These are phyloP conservation scores for Ceratobasidium sp. DNA, from an alignment of 1,284 basidiomycete species.

Conservation along the genomic window DNA sequence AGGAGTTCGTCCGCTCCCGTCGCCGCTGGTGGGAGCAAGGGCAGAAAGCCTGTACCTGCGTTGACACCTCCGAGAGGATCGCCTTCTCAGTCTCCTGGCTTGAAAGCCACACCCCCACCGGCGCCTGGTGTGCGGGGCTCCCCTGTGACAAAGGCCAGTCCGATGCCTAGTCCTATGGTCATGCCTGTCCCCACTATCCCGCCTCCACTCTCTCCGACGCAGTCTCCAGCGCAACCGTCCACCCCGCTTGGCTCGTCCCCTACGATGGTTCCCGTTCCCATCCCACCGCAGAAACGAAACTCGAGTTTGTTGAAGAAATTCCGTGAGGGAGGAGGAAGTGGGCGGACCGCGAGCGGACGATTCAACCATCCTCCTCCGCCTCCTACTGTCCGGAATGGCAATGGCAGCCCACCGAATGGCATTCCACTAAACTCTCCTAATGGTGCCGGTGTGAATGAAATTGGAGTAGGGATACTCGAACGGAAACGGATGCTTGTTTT, in stretches of 20 bases:
- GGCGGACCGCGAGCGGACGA: conserved; percentile 15
- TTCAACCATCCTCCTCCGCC: conserved; percentile 38
- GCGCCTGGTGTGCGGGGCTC: background rate
- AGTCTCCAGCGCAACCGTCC: background rate
- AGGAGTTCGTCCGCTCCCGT: conserved; percentile 6
- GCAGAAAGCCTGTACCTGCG: conserved; percentile 13
- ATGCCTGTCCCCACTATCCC: conserved; percentile 28
- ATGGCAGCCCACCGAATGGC: too few relatives aligned
- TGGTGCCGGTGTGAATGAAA: too few relatives aligned
- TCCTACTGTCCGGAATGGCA: background rate
- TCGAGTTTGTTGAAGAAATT: conserved; percentile 35
- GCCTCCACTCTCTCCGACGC: background rate
- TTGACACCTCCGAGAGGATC: too few relatives aligned
- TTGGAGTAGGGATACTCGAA: too few relatives aligned
- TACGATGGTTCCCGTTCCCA: conserved; percentile 13
- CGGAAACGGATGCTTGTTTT: background rate
- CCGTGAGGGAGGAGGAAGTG: background rate
- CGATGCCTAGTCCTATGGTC: too few relatives aligned
- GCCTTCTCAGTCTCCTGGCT: background rate
- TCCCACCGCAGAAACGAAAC: conserved; percentile 28
- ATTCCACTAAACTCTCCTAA: too few relatives aligned
- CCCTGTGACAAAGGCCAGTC: conserved; percentile 6
- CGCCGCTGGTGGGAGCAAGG: background rate
- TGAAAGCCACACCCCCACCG: background rate
- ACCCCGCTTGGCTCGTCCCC: background rate